Conservation (phyloP, 2,329 filamentous ascomycete genomes). For the Sclerotinia glacialis region DNA sequence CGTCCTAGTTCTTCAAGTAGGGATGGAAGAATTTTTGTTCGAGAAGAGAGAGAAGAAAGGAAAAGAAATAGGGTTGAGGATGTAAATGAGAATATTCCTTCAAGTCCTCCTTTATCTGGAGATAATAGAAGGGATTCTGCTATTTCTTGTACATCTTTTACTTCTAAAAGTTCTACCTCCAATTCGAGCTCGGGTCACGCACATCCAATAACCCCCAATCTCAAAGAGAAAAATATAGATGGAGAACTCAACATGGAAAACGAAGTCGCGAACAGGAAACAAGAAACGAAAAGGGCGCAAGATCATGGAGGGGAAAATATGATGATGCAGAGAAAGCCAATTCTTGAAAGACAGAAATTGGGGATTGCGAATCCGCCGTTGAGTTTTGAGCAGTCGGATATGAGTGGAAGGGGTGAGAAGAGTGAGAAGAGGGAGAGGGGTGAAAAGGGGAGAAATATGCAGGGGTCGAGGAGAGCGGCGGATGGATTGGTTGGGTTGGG, state of each 20-base stretch:
- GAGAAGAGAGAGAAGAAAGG: background rate
- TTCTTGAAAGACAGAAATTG: background rate
- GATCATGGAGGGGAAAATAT: background rate
- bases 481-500: conserved; percentile 49
- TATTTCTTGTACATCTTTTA: background rate
- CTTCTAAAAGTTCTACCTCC: background rate
- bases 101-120: conserved; percentile 2
- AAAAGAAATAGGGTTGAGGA: too few relatives aligned
- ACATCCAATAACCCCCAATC: background rate
- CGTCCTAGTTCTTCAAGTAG: background rate
- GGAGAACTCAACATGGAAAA: background rate
- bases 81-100: background rate
- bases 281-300: background rate
- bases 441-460: background rate
- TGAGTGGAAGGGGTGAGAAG: conserved; percentile 11
- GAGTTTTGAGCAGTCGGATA: background rate
- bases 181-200: background rate
- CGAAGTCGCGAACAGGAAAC: background rate
- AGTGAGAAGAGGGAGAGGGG: conserved; percentile 6
- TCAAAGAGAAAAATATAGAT: background rate
- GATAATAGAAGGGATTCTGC: conserved; percentile 11
- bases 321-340: background rate
- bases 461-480: conserved; percentile 49
- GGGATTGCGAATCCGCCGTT: background rate
- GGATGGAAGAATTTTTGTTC: background rate